Evolutionary conservation across 2,329 filamentous ascomycete genomes (phyloP), one percentile per base, ranked within the genome.

Genomic region (Cordyceps tenuipes): DNA sequence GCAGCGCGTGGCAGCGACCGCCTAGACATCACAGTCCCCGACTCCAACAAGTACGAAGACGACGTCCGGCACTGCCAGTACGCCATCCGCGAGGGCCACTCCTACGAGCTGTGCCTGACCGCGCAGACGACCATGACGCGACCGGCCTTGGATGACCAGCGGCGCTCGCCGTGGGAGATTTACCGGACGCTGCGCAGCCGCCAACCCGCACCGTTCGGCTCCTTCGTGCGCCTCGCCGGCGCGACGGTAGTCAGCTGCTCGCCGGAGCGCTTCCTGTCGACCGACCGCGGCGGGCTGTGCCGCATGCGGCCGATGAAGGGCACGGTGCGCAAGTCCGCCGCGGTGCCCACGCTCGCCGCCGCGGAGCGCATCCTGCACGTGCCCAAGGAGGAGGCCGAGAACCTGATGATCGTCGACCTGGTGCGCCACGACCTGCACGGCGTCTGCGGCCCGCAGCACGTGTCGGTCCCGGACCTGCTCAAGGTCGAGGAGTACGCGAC

Each of bases 391-490:
- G 86, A 90, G 67, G 93, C 93, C 0, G 93, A 97, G 76, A 97
- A 97, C 69, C 81, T 97, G 26, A 97, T 97, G 94, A 97, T 97
- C 67, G 92, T 96, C 2, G 93, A 97, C 71, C 79, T 97, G 1
- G 94, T 97, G n/a, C 84, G 93, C 0, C 93, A 97, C 69, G 93
- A 97, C 71, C 78, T 97, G 13, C 89, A 95, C 72, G 85, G 87
- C n/a, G 86, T 96, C 9, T 90, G 88, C 62, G 90, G 89, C 5
- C 82, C 88, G 1, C 86, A 85, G 0, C 82, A 83, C 61, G 91
- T 97, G 1, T 71, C 76, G 6, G 91, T 96, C 1, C 84, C 86
- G 15, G 87, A 91, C 59, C 77, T 97, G 26, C 88, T 97, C 76
- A 82, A 86, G 61, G 88, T 97, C 0, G 92, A 97, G 72, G 91